phyloP scores from a whole-genome alignment of 1,139 yeast species.

The Saccharomyces uvarum region DNA sequence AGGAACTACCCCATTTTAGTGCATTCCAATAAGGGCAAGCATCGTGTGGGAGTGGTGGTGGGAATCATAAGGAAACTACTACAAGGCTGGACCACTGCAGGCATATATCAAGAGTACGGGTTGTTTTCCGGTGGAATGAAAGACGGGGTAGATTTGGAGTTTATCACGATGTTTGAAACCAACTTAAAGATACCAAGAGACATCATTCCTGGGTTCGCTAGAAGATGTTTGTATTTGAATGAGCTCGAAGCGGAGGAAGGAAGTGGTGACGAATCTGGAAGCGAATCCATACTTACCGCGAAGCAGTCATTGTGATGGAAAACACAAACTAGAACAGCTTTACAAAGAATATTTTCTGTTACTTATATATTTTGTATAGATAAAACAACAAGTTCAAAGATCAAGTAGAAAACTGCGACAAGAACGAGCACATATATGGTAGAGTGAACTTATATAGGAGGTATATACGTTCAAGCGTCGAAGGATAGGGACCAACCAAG shows the following conservation, averaged over 20 bases:
- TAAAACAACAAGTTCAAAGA: not conserved
- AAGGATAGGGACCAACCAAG: slow-evolving; percentile 91
- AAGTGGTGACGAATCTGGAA: not conserved
- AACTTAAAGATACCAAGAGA: slow-evolving; percentile 3
- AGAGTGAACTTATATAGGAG: not conserved
- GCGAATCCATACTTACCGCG: not conserved
- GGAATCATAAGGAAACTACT: slow-evolving; percentile 78
- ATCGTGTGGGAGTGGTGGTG: slow-evolving; percentile 82
- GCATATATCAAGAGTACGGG: slow-evolving; percentile 88
- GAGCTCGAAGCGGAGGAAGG: not conserved
- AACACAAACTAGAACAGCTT: not conserved
- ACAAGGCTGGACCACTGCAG: slow-evolving; percentile 91
- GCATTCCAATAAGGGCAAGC: slow-evolving; percentile 94
- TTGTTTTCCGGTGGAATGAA: slow-evolving; percentile 82
- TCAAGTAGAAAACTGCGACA: not conserved
- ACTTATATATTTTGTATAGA: not conserved
- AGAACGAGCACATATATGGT: not conserved
- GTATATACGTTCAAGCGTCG: slow-evolving; percentile 46
- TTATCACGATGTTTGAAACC: slow-evolving; percentile 33
- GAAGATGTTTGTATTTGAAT: not conserved
- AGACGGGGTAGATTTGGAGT: slow-evolving; percentile 82
- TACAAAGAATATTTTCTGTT: not conserved
- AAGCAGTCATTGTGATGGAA: not conserved
- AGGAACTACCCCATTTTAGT: slow-evolving; percentile 79
- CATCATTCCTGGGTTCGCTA: slow-evolving; percentile 10